Evolutionary conservation across 1,284 basidiomycete genomes (phyloP).

Genomic region (Pseudozyma hubeiensis): DNA sequence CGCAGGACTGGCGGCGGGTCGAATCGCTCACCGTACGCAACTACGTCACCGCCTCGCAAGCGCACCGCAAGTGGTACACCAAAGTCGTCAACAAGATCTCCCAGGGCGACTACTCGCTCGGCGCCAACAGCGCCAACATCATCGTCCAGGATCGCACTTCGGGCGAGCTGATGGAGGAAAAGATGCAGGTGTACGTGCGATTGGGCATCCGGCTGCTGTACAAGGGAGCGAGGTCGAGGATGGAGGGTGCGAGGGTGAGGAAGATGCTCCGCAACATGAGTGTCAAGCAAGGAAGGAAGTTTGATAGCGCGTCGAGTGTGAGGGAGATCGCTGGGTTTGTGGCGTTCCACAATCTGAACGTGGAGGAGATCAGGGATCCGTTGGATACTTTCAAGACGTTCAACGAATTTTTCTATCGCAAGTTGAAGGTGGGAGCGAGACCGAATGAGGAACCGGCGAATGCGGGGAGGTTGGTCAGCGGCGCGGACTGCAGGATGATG

Average conservation of each 20-base stretch:
- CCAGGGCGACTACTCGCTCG: slow-evolving; percentile 84
- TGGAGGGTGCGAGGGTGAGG: slow-evolving; percentile 88
- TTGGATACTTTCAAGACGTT: slow-evolving; percentile 86
- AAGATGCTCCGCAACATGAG: slow-evolving; percentile 87
- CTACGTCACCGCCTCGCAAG: slow-evolving; percentile 93
- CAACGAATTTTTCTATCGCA: slow-evolving; percentile 91
- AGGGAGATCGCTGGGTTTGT: slow-evolving; percentile 88
- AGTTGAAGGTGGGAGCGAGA: slow-evolving; percentile 84
- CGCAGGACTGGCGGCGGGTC: slow-evolving; percentile 90
- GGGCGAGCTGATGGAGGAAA: slow-evolving; percentile 94
- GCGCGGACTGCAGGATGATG: slow-evolving; percentile 94
- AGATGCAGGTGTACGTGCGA: slow-evolving; percentile 94
- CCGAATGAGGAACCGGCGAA: slow-evolving; percentile 81
- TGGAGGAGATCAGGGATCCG: slow-evolving; percentile 84
- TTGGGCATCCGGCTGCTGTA: slow-evolving; percentile 91
- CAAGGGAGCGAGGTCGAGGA: slow-evolving; percentile 86
- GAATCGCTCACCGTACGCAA: slow-evolving; percentile 80
- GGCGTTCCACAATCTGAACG: slow-evolving; percentile 86
- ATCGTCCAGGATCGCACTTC: slow-evolving; percentile 76
- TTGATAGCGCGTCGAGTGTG: slow-evolving; percentile 84
- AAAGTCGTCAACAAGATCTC: slow-evolving; percentile 83
- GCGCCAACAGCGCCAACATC: slow-evolving; percentile 93
- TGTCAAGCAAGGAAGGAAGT: slow-evolving; percentile 94
- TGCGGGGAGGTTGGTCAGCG: slow-evolving; percentile 81
- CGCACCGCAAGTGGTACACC: slow-evolving; percentile 95